These are phyloP conservation scores for Detonula confervacea DNA, from an alignment of 352 stramenopile genomes.

Conservation along the genomic window DNA sequence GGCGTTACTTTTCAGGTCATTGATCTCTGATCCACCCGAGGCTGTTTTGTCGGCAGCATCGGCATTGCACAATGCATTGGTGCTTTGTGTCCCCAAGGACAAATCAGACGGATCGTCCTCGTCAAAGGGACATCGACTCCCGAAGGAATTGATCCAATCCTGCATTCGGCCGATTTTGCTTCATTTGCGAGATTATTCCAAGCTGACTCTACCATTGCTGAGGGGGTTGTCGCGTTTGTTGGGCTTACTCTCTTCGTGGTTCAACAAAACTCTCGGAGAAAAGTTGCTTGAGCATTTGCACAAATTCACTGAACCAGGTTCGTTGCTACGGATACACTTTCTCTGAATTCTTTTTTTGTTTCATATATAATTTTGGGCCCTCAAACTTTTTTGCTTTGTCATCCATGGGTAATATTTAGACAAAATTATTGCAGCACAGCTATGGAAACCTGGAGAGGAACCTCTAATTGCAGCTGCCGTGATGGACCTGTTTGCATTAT, in stretches of 20 bases:
- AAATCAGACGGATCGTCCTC: conserved; percentile 34
- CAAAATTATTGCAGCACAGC: conserved; percentile 64
- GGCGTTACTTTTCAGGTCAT: conserved; percentile 79
- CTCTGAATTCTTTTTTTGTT: no score
- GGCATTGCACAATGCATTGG: conserved; percentile 74
- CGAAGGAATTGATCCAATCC: conserved; percentile 95
- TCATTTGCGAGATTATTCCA: conserved; percentile 95
- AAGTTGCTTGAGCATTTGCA: conserved; percentile 96
- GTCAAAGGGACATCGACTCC: conserved; percentile 71
- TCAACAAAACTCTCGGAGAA: conserved; percentile 97
- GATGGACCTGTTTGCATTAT: conserved; percentile 94
- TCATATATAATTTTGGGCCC: neutral
- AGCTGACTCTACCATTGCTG: conserved; percentile 94
- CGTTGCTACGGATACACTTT: conserved; percentile 20
- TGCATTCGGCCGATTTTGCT: conserved; percentile 95
- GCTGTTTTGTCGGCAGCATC: conserved; percentile 65
- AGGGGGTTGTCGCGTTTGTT: conserved; percentile 93
- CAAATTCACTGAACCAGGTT: conserved; percentile 73
- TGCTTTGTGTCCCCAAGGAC: conserved; percentile 58
- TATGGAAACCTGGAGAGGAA: conserved; percentile 90
- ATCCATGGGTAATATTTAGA: conserved; percentile 66
- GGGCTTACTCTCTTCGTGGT: conserved; percentile 94
- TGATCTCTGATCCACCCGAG: conserved; percentile 68
- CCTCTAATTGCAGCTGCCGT: conserved; percentile 94
- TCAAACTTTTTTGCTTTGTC: neutral